Evolutionary conservation across 148 eudicot genomes (phyloP).

Genomic region (Drosera capensis): DNA sequence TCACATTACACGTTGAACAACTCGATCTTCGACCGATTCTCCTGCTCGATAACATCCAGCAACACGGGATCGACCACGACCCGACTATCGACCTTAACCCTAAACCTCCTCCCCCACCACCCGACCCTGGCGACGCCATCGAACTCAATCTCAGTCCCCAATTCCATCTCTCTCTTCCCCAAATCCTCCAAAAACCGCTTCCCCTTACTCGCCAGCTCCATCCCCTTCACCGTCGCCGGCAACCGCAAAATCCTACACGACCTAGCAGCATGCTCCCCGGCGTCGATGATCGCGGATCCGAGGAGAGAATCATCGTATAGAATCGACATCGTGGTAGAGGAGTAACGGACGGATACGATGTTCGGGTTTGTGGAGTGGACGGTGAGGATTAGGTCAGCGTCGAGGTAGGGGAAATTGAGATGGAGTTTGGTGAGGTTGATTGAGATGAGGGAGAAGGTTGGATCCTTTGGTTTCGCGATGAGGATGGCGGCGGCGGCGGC

Average conservation of each 20-base stretch:
- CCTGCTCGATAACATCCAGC: conserved; percentile 82
- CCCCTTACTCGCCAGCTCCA: conserved; percentile 58
- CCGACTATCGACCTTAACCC: conserved; percentile 65
- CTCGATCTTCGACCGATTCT: conserved; percentile 48
- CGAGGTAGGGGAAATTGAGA: conserved; percentile 50
- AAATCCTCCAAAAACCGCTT: conserved; percentile 42
- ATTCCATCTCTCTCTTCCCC: conserved; percentile 58
- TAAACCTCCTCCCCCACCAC: conserved; percentile 77
- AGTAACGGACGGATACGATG: conserved; percentile 47
- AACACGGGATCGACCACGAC: conserved; percentile 74
- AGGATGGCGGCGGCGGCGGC: no score
- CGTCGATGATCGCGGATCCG: conserved; percentile 51
- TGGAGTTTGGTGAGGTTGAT: conserved; percentile 65
- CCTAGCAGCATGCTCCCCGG: conserved; percentile 55
- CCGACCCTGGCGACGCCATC: conserved; percentile 53
- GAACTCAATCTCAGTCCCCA: conserved; percentile 57
- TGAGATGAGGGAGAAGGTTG: conserved; percentile 53
- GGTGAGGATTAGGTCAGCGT: conserved; percentile 66
- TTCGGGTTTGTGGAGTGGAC: conserved; percentile 93
- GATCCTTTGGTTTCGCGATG: conserved; percentile 42
- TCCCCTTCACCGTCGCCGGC: conserved; percentile 66
- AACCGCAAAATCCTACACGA: conserved; percentile 49
- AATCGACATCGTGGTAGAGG: conserved; percentile 57
- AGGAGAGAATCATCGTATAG: conserved; percentile 56
- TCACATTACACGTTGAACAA: conserved; percentile 18